A percentile compares a stretch with the other conserved stretches of the same genome.
Conservation (phyloP, 2,329 filamentous ascomycete species). For the Aspergillus ustus region DNA sequence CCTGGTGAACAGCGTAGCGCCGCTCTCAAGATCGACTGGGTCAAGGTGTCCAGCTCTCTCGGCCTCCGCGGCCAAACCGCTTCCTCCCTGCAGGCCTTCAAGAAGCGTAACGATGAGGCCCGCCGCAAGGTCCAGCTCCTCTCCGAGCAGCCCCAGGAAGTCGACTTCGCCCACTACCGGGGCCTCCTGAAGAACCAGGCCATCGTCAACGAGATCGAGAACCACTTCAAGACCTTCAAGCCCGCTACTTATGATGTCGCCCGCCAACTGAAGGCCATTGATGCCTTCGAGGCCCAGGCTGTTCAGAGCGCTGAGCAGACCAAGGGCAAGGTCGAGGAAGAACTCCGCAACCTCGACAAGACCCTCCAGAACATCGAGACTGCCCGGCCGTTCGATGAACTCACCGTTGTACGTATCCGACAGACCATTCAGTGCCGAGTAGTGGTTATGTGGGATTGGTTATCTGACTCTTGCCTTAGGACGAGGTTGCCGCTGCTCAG, state of each 20-base stretch:
- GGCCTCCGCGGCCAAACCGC: slow-evolving; percentile 96
- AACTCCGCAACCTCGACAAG: slow-evolving; percentile 91
- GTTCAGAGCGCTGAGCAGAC: slow-evolving; percentile 96
- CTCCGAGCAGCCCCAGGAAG: slow-evolving; percentile 77
- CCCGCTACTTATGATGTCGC: slow-evolving; percentile 88
- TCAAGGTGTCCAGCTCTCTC: slow-evolving; percentile 89
- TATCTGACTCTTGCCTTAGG: slow-evolving; percentile 56
- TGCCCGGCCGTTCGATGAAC: slow-evolving; percentile 91
- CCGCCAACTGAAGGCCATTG: slow-evolving; percentile 97
- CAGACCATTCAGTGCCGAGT: slow-evolving; percentile 8
- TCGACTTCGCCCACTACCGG: slow-evolving; percentile 96
- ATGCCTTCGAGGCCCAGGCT: slow-evolving; percentile 96
- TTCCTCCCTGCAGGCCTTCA: slow-evolving; percentile 90
- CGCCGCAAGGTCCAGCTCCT: slow-evolving; percentile 89
- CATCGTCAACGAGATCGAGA: slow-evolving; percentile 95
- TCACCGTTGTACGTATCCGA: slow-evolving; percentile 80
- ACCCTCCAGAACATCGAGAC: slow-evolving; percentile 97
- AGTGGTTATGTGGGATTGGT: background rate
- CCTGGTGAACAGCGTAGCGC: slow-evolving; percentile 76
- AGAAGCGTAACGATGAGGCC: slow-evolving; percentile 99
- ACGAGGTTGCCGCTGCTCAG: slow-evolving; percentile 91
- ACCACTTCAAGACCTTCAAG: slow-evolving; percentile 90
- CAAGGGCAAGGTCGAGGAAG: slow-evolving; percentile 92
- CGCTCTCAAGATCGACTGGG: slow-evolving; percentile 99
- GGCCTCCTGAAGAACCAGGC: slow-evolving; percentile 92